Evolutionary conservation across 1,284 basidiomycete species (phyloP), one percentile per base, ranked within the genome.

Genomic region (Pseudozyma sp.): DNA sequence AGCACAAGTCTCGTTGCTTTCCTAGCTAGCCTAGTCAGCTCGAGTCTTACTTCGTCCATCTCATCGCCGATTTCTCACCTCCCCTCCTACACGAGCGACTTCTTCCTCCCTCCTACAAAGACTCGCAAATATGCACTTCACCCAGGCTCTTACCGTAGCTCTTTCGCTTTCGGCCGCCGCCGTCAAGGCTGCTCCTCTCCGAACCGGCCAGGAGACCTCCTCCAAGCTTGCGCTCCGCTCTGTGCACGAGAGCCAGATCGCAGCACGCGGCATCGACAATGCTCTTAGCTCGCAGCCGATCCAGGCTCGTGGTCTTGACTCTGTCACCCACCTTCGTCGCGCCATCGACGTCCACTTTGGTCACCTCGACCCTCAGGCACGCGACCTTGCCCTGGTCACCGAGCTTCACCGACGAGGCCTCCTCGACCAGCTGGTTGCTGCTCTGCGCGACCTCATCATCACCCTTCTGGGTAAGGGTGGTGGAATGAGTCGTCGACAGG

Each of bases 321-420:
- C 65, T 13, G 57, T 68, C 39, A 43, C 43, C 43, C 59, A 72
- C 46, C 49, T 67, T 13, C 66, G 61, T 45, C 52, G 73, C 29
- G 52, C 65, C 9, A 63, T 71, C 42, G 70, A 75, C 37, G 31
- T 68, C 6, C 69, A 53, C 29, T 75, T 62, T 44, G 53, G 58
- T 24, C 43, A 75, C 31, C n/a, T 68, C 49, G 52, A 68, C 13
- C 68, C 68, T 29, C 43, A 64, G 50, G 62, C 64, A 10, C 68
- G 73, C 33, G 65, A 65, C 30, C 52, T 63, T 8, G 65, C 69
- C 39, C 39, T 75, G 44, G 63, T 75, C 60, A 62, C 61, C 42
- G 76, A 78, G 51, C 67, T 78, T 13, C 61, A 76, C 45, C 66
- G 70, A 19, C 68, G 76, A 19, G 76, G 74, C 10, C 47, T 78